Evolutionary conservation across 345 rosid genomes (phyloP).

Genomic region (Camelina hispida): DNA sequence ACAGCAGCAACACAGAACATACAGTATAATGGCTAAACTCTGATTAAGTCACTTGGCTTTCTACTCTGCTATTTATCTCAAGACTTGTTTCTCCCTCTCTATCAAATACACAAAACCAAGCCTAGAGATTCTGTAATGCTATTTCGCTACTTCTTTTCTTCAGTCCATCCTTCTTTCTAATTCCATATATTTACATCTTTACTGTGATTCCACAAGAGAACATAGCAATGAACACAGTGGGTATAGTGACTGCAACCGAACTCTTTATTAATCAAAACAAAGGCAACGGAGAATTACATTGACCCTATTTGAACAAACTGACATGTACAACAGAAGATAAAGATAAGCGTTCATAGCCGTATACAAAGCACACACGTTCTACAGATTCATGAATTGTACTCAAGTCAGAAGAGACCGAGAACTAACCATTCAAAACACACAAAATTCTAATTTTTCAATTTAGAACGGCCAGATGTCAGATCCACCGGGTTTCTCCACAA

Average conservation of each 20-base stretch:
- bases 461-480: conserved; percentile 42
- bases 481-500: conserved; percentile 43
- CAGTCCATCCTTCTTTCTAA: conserved; percentile 8
- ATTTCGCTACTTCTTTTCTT: conserved; percentile 31
- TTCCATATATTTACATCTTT: neutral
- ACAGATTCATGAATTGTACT: conserved; percentile 8
- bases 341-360: conserved; percentile 25
- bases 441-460: neutral
- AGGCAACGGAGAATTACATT: conserved; percentile 4
- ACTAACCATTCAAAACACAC: conserved; percentile 12
- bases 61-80: conserved; percentile 21
- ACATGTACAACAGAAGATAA: conserved; percentile 31
- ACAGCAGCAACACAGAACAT: conserved; percentile 26
- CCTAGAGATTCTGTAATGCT: conserved; percentile 33
- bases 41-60: conserved; percentile 19
- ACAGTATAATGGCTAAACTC: conserved; percentile 25
- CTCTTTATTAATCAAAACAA: neutral
- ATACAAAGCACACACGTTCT: conserved; percentile 8
- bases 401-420: conserved; percentile 1
- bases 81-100: conserved; percentile 38
- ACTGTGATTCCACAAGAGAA: conserved; percentile 9
- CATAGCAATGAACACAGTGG: neutral
- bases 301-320: conserved; percentile 20
- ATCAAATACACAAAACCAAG: conserved; percentile 18
- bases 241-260: neutral